These are phyloP conservation scores for Aspergillus piperis DNA, from an alignment of 2,329 filamentous ascomycete genomes.

Conservation along the genomic window DNA sequence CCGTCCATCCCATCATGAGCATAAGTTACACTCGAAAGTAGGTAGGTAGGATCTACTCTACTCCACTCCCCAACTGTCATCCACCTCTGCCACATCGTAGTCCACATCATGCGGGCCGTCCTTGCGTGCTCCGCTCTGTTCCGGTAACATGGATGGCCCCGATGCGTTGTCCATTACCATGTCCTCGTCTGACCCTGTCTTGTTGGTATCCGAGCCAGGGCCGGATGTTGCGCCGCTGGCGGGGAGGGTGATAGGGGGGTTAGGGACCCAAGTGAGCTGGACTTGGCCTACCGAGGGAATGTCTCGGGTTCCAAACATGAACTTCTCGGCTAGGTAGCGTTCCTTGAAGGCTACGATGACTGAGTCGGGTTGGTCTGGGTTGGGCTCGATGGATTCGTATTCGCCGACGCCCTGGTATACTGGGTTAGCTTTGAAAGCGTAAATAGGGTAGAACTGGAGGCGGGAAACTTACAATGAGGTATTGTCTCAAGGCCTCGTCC, in stretches of 20 bases:
- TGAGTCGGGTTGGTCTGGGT: slow-evolving; percentile 42
- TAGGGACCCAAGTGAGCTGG: slow-evolving; percentile 57
- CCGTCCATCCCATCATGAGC: background rate
- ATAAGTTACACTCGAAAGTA: background rate
- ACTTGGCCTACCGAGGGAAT: slow-evolving; percentile 57
- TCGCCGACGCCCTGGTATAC: slow-evolving; percentile 46
- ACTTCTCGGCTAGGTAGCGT: slow-evolving; percentile 56
- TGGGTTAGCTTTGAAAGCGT: background rate
- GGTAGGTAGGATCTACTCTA: slow-evolving; percentile 3
- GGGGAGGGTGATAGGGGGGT: slow-evolving; percentile 31
- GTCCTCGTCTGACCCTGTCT: slow-evolving; percentile 30
- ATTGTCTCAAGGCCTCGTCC: slow-evolving; percentile 59
- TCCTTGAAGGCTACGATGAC: slow-evolving; percentile 51
- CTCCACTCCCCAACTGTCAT: slow-evolving; percentile 45
- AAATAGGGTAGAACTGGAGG: background rate
- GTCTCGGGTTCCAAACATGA: slow-evolving; percentile 49
- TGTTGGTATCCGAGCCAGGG: slow-evolving; percentile 25
- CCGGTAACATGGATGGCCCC: background rate
- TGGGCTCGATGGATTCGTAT: slow-evolving; percentile 48
- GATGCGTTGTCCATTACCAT: slow-evolving; percentile 33
- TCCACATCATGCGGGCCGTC: slow-evolving; percentile 43
- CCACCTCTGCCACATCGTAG: slow-evolving; percentile 54
- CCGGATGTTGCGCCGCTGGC: slow-evolving; percentile 10
- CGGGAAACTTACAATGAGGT: slow-evolving; percentile 50
- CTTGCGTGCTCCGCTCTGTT: slow-evolving; percentile 20